These are phyloP conservation scores for Tolypocladium inflatum DNA, from an alignment of 2,329 filamentous ascomycete species.

Conservation along the genomic window DNA sequence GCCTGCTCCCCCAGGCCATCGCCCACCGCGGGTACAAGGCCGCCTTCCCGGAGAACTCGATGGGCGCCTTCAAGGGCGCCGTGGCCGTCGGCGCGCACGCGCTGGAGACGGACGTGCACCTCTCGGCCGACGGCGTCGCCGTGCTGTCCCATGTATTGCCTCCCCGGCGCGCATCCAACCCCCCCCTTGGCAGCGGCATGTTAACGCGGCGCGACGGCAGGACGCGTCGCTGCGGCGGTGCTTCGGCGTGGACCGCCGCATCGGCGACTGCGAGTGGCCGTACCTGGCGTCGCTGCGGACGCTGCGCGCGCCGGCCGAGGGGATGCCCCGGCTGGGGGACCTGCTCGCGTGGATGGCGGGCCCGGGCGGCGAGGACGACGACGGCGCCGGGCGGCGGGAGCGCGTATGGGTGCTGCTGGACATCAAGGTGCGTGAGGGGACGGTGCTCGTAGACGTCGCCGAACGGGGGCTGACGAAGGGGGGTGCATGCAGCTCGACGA, in stretches of 20 bases:
- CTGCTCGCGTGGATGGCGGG: constrained; percentile 61
- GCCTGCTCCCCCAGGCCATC: constrained; percentile 56
- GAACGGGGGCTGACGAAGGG: too few relatives aligned
- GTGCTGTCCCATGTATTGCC: constrained; percentile 66
- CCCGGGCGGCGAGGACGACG: constrained; percentile 40
- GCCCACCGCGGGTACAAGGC: constrained; percentile 74
- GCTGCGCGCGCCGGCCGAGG: constrained; percentile 53
- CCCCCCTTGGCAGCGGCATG: background rate
- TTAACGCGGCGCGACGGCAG: constrained; percentile 24
- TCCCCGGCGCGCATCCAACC: too few relatives aligned
- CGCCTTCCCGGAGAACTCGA: constrained; percentile 74
- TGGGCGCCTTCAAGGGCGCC: constrained; percentile 68
- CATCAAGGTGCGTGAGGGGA: too few relatives aligned
- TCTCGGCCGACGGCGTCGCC: constrained; percentile 73
- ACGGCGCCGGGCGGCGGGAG: constrained; percentile 36
- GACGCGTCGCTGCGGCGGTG: constrained; percentile 72
- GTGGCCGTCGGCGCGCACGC: constrained; percentile 67
- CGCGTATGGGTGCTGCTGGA: constrained; percentile 49
- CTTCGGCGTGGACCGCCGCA: constrained; percentile 63
- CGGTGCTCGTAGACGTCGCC: too few relatives aligned
- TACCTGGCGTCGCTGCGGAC: constrained; percentile 63
- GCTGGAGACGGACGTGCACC: constrained; percentile 80
- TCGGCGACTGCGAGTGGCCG: constrained; percentile 69
- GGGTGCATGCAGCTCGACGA: constrained; percentile 72
- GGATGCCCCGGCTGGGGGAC: constrained; percentile 66